Evolutionary conservation across 2,329 filamentous ascomycete genomes (phyloP).

Genomic region (Amphichorda felina): DNA sequence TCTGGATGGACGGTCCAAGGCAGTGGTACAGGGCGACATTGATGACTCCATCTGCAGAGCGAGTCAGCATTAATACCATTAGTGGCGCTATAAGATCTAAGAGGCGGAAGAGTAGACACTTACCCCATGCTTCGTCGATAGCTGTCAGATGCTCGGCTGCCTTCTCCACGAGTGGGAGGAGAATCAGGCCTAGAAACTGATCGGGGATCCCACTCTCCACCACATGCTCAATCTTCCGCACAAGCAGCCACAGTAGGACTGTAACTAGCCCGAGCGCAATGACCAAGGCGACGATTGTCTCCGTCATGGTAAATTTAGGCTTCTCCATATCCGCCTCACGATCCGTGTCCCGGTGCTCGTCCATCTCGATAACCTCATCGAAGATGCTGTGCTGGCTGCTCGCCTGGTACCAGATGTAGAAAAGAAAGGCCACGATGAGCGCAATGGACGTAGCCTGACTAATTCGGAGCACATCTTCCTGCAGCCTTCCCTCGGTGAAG

Average conservation of each 20-base stretch:
- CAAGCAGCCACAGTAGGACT: constrained; percentile 55
- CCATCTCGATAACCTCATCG: constrained; percentile 38
- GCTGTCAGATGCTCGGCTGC: constrained; percentile 59
- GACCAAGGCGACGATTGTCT: constrained; percentile 46
- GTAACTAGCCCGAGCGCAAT: constrained; percentile 48
- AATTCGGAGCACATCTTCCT: constrained; percentile 39
- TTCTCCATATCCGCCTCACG: constrained; percentile 42
- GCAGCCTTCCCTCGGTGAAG: constrained; percentile 23
- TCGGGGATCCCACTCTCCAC: constrained; percentile 18
- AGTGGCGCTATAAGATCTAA: not conserved
- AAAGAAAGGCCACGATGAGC: constrained; percentile 44
- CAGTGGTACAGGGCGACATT: constrained; percentile 63
- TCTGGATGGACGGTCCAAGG: constrained; percentile 63
- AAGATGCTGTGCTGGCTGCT: constrained; percentile 53
- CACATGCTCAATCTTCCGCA: constrained; percentile 48
- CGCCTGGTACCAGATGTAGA: constrained; percentile 50
- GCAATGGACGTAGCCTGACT: constrained; percentile 51
- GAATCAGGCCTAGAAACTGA: constrained; percentile 39
- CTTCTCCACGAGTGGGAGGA: constrained; percentile 59
- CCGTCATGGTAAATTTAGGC: constrained; percentile 53
- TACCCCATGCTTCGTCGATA: constrained; percentile 54
- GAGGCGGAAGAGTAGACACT: not conserved
- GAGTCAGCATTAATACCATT: not conserved
- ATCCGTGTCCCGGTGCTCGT: constrained; percentile 44
- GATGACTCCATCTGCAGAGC: constrained; percentile 28